phyloP scores from a whole-genome alignment of 495 filamentous ascomycete species.

The Xylaria flabelliformis region DNA sequence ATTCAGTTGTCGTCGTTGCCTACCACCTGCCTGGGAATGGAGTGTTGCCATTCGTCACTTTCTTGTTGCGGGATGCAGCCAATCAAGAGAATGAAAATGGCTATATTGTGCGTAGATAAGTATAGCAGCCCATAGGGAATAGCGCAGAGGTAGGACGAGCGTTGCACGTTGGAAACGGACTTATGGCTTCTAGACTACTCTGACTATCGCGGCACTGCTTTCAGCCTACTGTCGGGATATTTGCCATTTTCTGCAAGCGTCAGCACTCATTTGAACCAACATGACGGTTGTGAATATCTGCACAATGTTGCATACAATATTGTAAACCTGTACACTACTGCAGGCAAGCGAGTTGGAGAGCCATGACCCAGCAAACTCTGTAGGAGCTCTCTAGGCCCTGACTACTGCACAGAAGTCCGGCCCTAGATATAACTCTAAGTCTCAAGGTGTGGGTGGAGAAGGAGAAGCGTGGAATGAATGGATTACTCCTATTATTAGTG shows the following conservation, averaged over 20 bases:
- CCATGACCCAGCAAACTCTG: neutral
- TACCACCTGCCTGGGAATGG: neutral
- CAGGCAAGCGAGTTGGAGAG: constrained; percentile 16
- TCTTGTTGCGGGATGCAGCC: constrained; percentile 1
- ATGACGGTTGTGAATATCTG: constrained; percentile 23
- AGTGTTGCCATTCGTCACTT: constrained; percentile 17
- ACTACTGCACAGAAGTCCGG: constrained; percentile 15
- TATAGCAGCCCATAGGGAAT: neutral
- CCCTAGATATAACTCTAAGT: neutral
- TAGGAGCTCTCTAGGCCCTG: constrained; percentile 7
- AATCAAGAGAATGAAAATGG: constrained; percentile 2
- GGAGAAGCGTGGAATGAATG: neutral
- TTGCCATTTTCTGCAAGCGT: constrained; percentile 21
- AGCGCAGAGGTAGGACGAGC: neutral
- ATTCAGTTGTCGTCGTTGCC: constrained; percentile 2
- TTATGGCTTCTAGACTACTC: constrained; percentile 1
- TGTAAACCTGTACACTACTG: neutral
- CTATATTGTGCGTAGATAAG: constrained; percentile 10
- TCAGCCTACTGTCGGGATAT: constrained; percentile 15
- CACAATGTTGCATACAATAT: constrained; percentile 22
- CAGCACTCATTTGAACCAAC: neutral
- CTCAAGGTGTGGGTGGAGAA: constrained; percentile 21
- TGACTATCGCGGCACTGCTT: constrained; percentile 15
- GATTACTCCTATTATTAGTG: constrained; percentile 21
- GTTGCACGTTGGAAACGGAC: neutral